phyloP scores from a whole-genome alignment of 139 green algal species.

The Chlamydomonas schloesseri region DNA sequence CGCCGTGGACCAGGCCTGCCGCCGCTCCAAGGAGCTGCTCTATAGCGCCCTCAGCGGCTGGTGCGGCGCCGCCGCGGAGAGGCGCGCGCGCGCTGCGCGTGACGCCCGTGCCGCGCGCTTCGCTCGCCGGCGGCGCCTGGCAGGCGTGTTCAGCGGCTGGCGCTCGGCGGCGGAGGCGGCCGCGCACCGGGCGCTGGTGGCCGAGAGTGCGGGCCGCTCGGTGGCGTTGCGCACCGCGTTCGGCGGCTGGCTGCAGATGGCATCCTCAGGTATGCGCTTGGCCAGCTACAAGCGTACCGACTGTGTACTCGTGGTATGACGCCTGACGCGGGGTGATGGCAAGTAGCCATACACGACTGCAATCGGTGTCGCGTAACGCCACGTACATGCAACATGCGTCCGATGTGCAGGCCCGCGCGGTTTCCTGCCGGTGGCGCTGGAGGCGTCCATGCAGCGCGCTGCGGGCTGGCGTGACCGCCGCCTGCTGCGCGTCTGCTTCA shows the following conservation, averaged over 20 bases:
- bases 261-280: background rate
- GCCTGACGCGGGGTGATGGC: no score
- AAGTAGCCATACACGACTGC: no score
- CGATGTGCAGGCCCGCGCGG: no score
- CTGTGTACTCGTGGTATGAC: no score
- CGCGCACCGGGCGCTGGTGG: background rate
- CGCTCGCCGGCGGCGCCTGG: background rate
- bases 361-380: no score
- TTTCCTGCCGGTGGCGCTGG: background rate
- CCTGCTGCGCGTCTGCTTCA: background rate
- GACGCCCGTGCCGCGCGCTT: background rate
- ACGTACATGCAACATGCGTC: no score
- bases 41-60: background rate
- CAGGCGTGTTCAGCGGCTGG: constrained; percentile 32
- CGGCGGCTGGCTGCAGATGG: constrained; percentile 9
- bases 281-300: no score
- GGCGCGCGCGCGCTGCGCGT: background rate
- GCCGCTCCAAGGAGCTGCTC: background rate
- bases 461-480: constrained; percentile 6
- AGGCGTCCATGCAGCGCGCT: background rate
- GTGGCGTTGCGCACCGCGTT: constrained; percentile 26
- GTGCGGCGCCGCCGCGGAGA: constrained; percentile 15
- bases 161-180: constrained; percentile 18
- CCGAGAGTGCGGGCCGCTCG: background rate
- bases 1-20: background rate